These are phyloP conservation scores for Lactifluus echinatus DNA, from an alignment of 768 basidiomycete genomes.

Conservation along the genomic window DNA sequence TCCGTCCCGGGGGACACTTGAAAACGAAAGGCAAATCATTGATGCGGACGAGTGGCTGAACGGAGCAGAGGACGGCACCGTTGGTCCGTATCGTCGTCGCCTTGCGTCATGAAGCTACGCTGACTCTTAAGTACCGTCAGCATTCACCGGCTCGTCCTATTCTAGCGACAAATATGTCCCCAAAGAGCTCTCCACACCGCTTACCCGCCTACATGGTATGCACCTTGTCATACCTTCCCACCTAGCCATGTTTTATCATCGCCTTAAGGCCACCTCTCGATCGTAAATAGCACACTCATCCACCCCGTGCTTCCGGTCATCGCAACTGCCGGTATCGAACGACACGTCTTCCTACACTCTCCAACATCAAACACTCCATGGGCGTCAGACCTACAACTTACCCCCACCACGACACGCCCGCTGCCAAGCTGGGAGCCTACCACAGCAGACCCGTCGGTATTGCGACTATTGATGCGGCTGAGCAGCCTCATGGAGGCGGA, in stretches of 20 bases:
- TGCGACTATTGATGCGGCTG: conserved; percentile 29
- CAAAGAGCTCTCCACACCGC: conserved; percentile 51
- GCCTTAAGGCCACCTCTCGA: conserved; percentile 56
- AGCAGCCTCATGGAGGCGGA: conserved; percentile 23
- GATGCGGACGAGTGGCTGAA: conserved; percentile 38
- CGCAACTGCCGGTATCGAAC: conserved; percentile 68
- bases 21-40: conserved; percentile 39
- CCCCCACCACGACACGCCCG: conserved; percentile 40
- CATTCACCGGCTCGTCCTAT: conserved; percentile 23
- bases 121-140: conserved; percentile 2
- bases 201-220: conserved; percentile 50
- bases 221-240: not conserved
- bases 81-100: conserved; percentile 28
- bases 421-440: conserved; percentile 29
- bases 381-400: conserved; percentile 34
- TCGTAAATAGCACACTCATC: conserved; percentile 65
- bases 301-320: conserved; percentile 64
- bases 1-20: conserved; percentile 40
- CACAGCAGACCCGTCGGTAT: conserved; percentile 31
- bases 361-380: conserved; percentile 47
- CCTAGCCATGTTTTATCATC: not conserved
- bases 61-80: conserved; percentile 27
- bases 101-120: not conserved
- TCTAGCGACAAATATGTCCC: conserved; percentile 46
- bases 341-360: conserved; percentile 58